Percentiles rank a stretch among this genome's conserved stretches.
These are phyloP conservation scores for Scheffersomyces cryptocercus DNA, from an alignment of 1,139 yeast genomes.

Conservation along the genomic window DNA sequence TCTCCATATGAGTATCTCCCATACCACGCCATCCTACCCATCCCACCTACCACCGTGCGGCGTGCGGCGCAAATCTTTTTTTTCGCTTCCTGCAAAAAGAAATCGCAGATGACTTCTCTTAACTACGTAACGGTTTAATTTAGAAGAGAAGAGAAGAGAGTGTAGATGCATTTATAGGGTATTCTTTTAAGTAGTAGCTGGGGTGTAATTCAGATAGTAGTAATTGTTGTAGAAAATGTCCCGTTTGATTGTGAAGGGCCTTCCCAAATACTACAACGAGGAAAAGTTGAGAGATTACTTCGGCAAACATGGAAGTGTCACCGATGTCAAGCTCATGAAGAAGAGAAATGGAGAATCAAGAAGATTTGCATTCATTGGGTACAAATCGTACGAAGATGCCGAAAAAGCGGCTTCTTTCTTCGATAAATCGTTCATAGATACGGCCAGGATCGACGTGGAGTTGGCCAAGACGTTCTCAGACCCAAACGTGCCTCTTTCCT, in stretches of 20 bases:
- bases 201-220: too few species aligned
- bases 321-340: conserved; percentile 85
- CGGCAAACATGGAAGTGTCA: conserved; percentile 60
- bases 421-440: conserved; percentile 78
- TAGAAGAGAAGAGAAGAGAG: too few species aligned
- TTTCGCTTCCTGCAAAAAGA: too few species aligned
- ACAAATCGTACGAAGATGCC: conserved; percentile 70
- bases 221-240: conserved; percentile 52
- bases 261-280: conserved; percentile 81
- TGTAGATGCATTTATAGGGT: too few species aligned
- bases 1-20: too few species aligned
- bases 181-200: too few species aligned
- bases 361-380: conserved; percentile 92
- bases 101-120: too few species aligned
- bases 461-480: conserved; percentile 85
- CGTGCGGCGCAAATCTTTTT: too few species aligned
- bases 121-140: too few species aligned
- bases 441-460: conserved; percentile 75
- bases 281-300: conserved; percentile 74
- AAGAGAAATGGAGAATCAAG: conserved; percentile 85
- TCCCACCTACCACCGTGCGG: too few species aligned
- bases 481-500: conserved; percentile 74
- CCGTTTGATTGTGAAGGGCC: conserved; percentile 91
- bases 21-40: too few species aligned
- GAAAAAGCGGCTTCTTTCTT: conserved; percentile 74